Base-by-base conservation (phyloP, 2,329 filamentous ascomycete genomes). In the Phyllosticta citriasiana region DNA sequence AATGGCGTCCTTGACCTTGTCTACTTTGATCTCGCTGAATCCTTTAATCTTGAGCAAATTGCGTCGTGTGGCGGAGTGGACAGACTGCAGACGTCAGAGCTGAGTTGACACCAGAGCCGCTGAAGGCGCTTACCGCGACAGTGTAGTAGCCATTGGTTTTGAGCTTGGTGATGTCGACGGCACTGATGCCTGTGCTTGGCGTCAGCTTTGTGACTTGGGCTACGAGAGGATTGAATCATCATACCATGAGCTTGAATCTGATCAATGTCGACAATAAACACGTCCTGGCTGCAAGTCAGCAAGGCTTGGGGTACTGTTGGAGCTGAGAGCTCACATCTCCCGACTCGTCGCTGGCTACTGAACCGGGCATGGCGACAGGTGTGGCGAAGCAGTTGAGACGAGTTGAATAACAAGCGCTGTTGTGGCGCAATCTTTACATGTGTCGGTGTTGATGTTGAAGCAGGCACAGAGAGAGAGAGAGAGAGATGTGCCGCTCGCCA, bases 21-120 rank as follows among this genome's bases (percentile, higher is more conserved):
- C 85, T 3, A 88, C 85, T 71, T 88, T 88, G 68, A 84, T 78
- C 69, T 88, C 85, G 62, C 84, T 87, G 72, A 88, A 87, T 8
- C 85, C 86, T 68, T 86, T 87, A 71, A 88, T 87, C 70, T 84
- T 87, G 59, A 84, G 73, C 16, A 88, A 76, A 19, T 78, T 82
- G 67, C 80, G 82, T 58, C 82, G 79, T 52, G 83, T 86, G 16
- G 83, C 82, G 16, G 79, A 76, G 65, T 85, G 79, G 40, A 88
- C 82, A 53, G 82, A 81, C 83, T 86, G 65, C 16, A 55, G 53
- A 22, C 30, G 61, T 61, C n/a, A 59, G 27, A 47, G 3, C 9
- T 14, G 25, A 27, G n/a, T 35, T 16, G 7, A 55, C 14, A 19
- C 24, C 40, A 9, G 5, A 53, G 14, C 25, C 50, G 4, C 27